phyloP scores from a whole-genome alignment of 2,329 filamentous ascomycete species.

The Drechslerella coelobrocha region DNA sequence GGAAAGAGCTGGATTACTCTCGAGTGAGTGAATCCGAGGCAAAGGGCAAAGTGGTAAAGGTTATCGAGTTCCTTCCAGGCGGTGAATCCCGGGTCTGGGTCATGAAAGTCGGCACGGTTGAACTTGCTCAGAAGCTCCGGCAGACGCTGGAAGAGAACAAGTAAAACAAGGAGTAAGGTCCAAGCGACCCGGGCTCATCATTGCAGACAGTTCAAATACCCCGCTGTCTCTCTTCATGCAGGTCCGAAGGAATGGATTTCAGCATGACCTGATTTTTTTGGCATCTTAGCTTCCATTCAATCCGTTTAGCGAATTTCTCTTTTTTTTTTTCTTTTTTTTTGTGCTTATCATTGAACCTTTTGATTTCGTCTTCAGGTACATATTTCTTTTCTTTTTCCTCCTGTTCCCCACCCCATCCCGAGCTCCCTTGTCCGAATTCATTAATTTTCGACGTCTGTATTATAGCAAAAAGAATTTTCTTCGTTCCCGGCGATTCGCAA shows the following conservation, averaged over 20 bases:
- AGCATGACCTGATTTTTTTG: background rate
- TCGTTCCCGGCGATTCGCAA: background rate
- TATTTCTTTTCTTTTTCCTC: background rate
- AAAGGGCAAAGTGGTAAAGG: slow-evolving; percentile 49
- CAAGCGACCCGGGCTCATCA: background rate
- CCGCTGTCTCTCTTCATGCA: background rate
- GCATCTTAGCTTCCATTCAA: slow-evolving; percentile 9
- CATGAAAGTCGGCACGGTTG: slow-evolving; percentile 52
- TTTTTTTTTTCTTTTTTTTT: slow-evolving; percentile 11
- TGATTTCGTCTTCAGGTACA: slow-evolving; percentile 5
- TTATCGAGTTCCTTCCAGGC: slow-evolving; percentile 52
- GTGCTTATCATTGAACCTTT: slow-evolving; percentile 2
- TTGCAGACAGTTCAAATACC: background rate
- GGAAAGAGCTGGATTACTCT: slow-evolving; percentile 51
- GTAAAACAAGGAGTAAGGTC: slow-evolving; percentile 19
- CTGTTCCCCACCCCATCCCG: background rate
- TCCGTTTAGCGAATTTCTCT: slow-evolving; percentile 12
- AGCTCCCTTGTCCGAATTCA: background rate
- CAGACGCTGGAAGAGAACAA: slow-evolving; percentile 52
- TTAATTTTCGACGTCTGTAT: slow-evolving; percentile 5
- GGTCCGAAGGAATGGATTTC: background rate
- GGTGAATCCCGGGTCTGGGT: slow-evolving; percentile 50
- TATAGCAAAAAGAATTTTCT: background rate
- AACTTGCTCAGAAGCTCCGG: slow-evolving; percentile 50
- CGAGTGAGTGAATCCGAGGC: slow-evolving; percentile 43